A percentile compares a stretch with the other conserved stretches of the same genome.
These are phyloP conservation scores for Trebouxiophyceae sp. DNA, from an alignment of 163 green algal genomes.

Conservation along the genomic window DNA sequence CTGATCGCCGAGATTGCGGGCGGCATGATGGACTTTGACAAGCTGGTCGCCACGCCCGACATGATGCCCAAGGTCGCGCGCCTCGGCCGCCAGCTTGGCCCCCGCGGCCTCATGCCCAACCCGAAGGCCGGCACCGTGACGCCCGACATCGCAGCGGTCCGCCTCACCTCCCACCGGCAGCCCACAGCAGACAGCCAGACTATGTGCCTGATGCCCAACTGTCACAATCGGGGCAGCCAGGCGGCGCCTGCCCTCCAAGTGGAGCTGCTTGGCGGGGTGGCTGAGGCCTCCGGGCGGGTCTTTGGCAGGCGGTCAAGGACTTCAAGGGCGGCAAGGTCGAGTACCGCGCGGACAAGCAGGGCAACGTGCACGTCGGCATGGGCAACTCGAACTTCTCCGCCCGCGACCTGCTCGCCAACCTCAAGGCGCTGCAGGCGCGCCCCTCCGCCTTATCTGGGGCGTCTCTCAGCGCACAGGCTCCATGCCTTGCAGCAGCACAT, in stretches of 20 bases:
- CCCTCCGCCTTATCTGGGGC: too few relatives aligned
- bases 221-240: too few relatives aligned
- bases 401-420: slow-evolving; percentile 83
- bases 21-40: slow-evolving; percentile 98
- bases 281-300: too few relatives aligned
- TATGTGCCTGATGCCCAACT: too few relatives aligned
- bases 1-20: slow-evolving; percentile 91
- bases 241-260: too few relatives aligned
- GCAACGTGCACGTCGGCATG: slow-evolving; percentile 95
- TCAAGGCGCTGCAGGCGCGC: slow-evolving; percentile 92
- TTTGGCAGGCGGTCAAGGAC: slow-evolving; percentile 90
- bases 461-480: too few relatives aligned
- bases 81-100: slow-evolving; percentile 90
- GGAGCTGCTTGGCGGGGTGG: too few relatives aligned
- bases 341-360: slow-evolving; percentile 95
- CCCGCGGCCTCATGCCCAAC: slow-evolving; percentile 98
- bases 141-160: slow-evolving; percentile 74
- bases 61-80: slow-evolving; percentile 99
- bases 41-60: slow-evolving; percentile 96
- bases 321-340: slow-evolving; percentile 99
- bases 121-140: slow-evolving; percentile 98
- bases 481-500: too few relatives aligned
- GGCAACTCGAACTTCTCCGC: slow-evolving; percentile 86
- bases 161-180: slow-evolving; percentile 2
- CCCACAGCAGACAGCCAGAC: background rate